Evolutionary conservation across 768 basidiomycete genomes (phyloP), one percentile per base, ranked within the genome.

Genomic region (Lactarius akahatsu): DNA sequence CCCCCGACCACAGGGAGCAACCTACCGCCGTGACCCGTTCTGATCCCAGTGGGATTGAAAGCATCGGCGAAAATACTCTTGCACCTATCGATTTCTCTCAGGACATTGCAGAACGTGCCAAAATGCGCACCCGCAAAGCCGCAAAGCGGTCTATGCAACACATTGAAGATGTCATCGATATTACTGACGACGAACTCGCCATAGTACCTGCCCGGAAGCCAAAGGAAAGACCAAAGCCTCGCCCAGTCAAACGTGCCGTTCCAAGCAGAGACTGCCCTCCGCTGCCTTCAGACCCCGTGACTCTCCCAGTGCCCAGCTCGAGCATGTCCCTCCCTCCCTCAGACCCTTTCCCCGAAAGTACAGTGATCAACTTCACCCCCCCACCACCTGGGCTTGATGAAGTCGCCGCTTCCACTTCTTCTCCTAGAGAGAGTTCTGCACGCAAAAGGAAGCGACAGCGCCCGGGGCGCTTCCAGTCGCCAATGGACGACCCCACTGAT

Each of bases 81-180:
- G 38, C 13, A 32, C 32, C 47, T 9, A 52, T 71, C 8, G 64
- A 63, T 4, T 74, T 62, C 62, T 68, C 74, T 2, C 63, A 56
- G 16, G 74, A 73, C 55, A 76, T 77, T 47, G 74, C 77, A 2
- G 77, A 77, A 45, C 74, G 76, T 9, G 72, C 76, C 18, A 77
- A 77, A 67, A 61, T 74, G 41, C 75, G 76, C 11, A 70, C 73
- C 2, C 73, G 76, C 41, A 72, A 69, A 3, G 69, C 71, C 26
- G 65, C 71, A 13, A 67, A 65, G 34, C 57, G 61, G 40, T 10
- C 71, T 7, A 28, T 41, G 23, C 64, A 36, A 11, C 5, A 47
- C 15, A 8, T 28, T 15, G 57, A 66, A 36, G 75, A 74, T 16
- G 63, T 74, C 15, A 76, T 77, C 34, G 73, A 74, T 57, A 62